Conservation (phyloP, 2,329 filamentous ascomycete species). For the Talaromyces rugulosus region DNA sequence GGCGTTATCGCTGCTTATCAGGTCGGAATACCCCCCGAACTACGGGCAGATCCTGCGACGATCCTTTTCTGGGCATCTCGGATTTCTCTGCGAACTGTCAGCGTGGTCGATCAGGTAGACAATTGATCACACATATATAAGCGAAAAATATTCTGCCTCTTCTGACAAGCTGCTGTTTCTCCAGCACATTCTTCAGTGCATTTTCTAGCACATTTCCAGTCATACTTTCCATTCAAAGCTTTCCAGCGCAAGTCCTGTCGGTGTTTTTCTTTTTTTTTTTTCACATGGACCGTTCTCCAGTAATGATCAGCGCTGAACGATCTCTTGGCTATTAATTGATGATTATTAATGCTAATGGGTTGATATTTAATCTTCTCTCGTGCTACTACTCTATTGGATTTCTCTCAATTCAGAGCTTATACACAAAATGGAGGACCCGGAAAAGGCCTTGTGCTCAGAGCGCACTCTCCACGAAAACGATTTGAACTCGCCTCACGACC, state of each 20-base stretch:
- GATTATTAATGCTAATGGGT: too few relatives aligned
- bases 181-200: background rate
- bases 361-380: too few relatives aligned
- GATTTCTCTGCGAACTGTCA: slow-evolving; percentile 7
- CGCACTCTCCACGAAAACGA: background rate
- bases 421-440: background rate
- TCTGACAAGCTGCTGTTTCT: background rate
- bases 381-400: background rate
- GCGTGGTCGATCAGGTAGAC: background rate
- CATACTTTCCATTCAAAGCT: background rate
- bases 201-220: background rate
- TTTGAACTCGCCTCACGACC: background rate
- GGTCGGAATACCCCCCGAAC: background rate
- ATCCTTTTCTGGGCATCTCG: background rate
- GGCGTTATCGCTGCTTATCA: background rate
- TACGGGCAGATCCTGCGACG: background rate
- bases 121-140: background rate
- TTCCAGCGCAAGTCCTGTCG: too few relatives aligned
- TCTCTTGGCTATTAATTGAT: background rate
- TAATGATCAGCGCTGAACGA: background rate
- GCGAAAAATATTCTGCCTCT: background rate
- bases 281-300: background rate
- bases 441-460: background rate
- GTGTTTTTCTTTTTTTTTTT: too few relatives aligned
- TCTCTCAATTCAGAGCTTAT: background rate